Conservation (phyloP, 1,284 basidiomycete genomes). For the Cryptococcus sp. region DNA sequence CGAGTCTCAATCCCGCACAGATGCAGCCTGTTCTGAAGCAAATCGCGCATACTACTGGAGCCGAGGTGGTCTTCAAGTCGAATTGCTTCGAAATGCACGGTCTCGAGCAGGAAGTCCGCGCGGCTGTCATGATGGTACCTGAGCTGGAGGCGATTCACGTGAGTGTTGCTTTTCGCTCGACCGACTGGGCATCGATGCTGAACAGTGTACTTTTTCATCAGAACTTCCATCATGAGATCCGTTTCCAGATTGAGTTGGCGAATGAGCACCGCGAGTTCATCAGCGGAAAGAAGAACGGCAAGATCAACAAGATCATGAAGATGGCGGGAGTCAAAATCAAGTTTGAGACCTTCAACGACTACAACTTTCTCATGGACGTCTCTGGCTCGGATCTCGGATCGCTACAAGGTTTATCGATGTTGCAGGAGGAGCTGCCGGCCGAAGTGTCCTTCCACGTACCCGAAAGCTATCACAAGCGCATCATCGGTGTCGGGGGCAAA, state of each 20-base stretch:
- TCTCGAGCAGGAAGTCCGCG: conserved; percentile 87
- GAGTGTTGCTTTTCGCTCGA: conserved; percentile 13
- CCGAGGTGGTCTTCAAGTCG: conserved; percentile 94
- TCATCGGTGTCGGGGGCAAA: conserved; percentile 96
- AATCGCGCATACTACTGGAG: conserved; percentile 81
- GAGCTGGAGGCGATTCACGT: conserved; percentile 91
- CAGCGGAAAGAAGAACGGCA: conserved; percentile 96
- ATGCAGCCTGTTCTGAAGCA: conserved; percentile 83
- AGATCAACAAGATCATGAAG: conserved; percentile 99
- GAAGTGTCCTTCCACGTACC: conserved; percentile 99
- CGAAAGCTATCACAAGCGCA: conserved; percentile 97
- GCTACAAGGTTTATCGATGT: conserved; percentile 80
- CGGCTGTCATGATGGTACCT: conserved; percentile 80
- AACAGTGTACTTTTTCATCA: conserved; percentile 40
- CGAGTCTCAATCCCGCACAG: conserved; percentile 76
- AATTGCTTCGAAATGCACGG: conserved; percentile 98
- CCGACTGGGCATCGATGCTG: not conserved
- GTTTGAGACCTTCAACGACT: conserved; percentile 96
- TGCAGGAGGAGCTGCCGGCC: conserved; percentile 97
- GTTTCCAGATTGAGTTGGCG: conserved; percentile 96
- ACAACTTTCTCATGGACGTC: conserved; percentile 97
- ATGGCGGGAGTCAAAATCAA: conserved; percentile 95
- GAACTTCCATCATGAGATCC: conserved; percentile 94
- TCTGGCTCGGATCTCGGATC: conserved; percentile 78
- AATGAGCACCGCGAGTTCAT: conserved; percentile 99